Base-by-base conservation (phyloP, 345 rosid species). In the Limnanthes douglasii region DNA sequence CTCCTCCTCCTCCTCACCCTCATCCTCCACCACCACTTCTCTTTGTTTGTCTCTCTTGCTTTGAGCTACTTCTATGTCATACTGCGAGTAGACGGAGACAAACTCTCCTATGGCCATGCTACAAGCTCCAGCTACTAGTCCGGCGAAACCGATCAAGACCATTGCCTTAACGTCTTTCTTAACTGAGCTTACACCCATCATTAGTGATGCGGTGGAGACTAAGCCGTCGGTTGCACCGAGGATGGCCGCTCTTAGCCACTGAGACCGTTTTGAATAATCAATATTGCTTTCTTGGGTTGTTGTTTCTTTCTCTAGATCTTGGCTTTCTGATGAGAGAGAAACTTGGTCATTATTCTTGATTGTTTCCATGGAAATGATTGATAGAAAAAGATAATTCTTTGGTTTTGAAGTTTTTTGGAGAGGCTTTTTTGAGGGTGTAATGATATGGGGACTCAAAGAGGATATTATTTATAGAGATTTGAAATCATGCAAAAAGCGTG, bases 101-200 rank as follows among this genome's bases (percentile, higher is more conserved):
- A 70, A 82, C 53, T 86, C 97, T 9, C 97, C 97, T 1, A 86
- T 82, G 8, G 94, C 93, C 97, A 86, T 86, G 65, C 97, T 86
- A 31, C 94, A 86, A 10, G 97, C 97, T 1, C 97, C 97, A 1
- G 94, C 94, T 0, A 86, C 82, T 9, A 82, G 50, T 1, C 97
- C 97, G 0, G 97, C 94, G 28, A 86, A 82, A 6, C 97, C 97
- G 0, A 85, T 64, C 14, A 86, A 68, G 16, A 86, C 69, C 97
- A 86, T 86, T 9, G 45, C 77, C 28, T 78, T 82, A 20, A 75
- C 46, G 51, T 86, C 97, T 45, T 71, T 70, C 37, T 70, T 86
- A 3, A 82, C 88, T 0, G 97, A 93, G 0, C 94, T 92, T 0
- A 86, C 70, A 2, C 96, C 96, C 92, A 86, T 78, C 86, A 86